phyloP scores from a whole-genome alignment of 2,329 filamentous ascomycete species.

The Sphaerostilbella broomeana region DNA sequence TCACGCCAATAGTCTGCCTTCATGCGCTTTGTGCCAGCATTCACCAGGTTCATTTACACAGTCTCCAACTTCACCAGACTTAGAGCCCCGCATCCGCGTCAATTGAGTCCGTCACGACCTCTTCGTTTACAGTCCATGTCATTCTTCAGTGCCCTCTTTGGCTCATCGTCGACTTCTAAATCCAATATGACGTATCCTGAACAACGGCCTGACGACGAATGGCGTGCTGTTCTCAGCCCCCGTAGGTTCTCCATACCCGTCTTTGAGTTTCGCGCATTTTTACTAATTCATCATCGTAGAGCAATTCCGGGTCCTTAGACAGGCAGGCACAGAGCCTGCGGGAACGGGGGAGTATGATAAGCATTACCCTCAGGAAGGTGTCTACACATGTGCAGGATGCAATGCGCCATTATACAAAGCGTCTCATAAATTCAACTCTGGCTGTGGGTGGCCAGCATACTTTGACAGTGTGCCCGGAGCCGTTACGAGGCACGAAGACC shows the following conservation, averaged over 20 bases:
- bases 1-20: constrained; percentile 13
- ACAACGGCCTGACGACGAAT: constrained; percentile 74
- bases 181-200: constrained; percentile 70
- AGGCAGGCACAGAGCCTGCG: constrained; percentile 85
- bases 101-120: constrained; percentile 18
- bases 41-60: constrained; percentile 42
- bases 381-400: constrained; percentile 86
- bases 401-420: constrained; percentile 85
- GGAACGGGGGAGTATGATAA: constrained; percentile 81
- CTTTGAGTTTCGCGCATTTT: not conserved
- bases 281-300: constrained; percentile 46
- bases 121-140: constrained; percentile 55
- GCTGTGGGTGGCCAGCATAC: constrained; percentile 97
- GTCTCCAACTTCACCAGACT: constrained; percentile 39
- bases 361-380: constrained; percentile 67
- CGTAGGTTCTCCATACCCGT: constrained; percentile 25
- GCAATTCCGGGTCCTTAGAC: constrained; percentile 87
- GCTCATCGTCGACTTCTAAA: constrained; percentile 49
- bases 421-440: constrained; percentile 89
- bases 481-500: constrained; percentile 74
- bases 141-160: constrained; percentile 71
- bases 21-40: constrained; percentile 46
- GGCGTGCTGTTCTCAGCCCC: constrained; percentile 73
- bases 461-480: constrained; percentile 92
- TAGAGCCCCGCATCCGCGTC: constrained; percentile 22